Evolutionary conservation across 176 grass and related monocot genomes (phyloP).

Genomic region (Themeda triandra): DNA sequence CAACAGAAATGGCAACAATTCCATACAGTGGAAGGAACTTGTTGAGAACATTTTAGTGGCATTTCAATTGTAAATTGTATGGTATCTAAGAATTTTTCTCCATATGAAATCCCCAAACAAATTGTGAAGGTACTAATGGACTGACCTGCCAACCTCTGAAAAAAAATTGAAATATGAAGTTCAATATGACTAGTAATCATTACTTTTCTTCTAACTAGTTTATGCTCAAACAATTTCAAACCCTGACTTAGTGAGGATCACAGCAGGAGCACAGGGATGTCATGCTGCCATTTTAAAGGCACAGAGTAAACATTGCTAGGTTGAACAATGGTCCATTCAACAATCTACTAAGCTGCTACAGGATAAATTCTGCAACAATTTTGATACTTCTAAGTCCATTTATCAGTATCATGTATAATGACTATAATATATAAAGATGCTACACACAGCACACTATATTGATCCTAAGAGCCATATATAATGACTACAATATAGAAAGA

Average conservation of each 20-base stretch:
- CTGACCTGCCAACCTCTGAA: no score
- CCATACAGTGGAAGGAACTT: not conserved
- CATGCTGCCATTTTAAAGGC: not conserved
- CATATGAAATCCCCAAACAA: not conserved
- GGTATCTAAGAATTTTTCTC: not conserved
- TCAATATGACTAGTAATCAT: no score
- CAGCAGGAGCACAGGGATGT: not conserved
- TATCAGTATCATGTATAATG: not conserved
- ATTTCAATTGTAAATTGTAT: not conserved
- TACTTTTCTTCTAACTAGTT: no score
- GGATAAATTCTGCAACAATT: not conserved
- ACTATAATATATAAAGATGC: not conserved
- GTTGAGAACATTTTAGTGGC: not conserved
- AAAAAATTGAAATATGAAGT: no score
- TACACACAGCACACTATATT: not conserved
- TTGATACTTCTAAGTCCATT: not conserved
- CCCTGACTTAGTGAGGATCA: no score
- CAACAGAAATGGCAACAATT: not conserved
- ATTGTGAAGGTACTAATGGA: constrained; percentile 5
- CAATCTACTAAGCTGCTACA: not conserved
- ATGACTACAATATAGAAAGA: not conserved
- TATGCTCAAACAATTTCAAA: no score
- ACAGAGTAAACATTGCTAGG: not conserved
- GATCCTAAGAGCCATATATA: not conserved
- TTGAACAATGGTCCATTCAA: not conserved